A percentile compares a stretch with the other conserved stretches of the same genome.
phyloP scores from a whole-genome alignment of 2,329 filamentous ascomycete species.

The Emericellopsis cladophorae region DNA sequence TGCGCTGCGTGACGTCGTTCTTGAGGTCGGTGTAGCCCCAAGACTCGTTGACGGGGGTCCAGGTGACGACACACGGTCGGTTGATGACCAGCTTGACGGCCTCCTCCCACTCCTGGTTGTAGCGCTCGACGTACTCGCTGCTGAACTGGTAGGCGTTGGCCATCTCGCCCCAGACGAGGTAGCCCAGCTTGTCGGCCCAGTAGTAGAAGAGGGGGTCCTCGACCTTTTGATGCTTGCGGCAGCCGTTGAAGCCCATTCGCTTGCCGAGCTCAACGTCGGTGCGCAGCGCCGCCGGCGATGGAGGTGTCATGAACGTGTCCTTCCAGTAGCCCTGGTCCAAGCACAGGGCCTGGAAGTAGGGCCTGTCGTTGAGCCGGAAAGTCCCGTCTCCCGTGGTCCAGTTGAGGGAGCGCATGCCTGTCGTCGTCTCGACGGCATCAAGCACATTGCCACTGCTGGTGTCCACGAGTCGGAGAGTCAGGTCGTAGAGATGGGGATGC shows the following conservation, averaged over 20 bases:
- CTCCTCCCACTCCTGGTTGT: conserved; percentile 53
- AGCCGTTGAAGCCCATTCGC: conserved; percentile 51
- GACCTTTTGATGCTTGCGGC: conserved; percentile 53
- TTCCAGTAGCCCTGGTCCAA: conserved; percentile 56
- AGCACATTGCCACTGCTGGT: conserved; percentile 24
- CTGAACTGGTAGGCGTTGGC: conserved; percentile 53
- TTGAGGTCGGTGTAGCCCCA: conserved; percentile 52
- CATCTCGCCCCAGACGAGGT: conserved; percentile 53
- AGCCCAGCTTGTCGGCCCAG: conserved; percentile 48
- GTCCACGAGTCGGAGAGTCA: conserved; percentile 35
- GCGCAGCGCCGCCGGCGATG: conserved; percentile 29
- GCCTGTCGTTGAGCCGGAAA: conserved; percentile 44
- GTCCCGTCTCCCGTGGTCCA: conserved; percentile 46
- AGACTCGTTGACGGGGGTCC: conserved; percentile 53
- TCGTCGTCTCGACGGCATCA: conserved; percentile 46
- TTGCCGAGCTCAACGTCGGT: conserved; percentile 42
- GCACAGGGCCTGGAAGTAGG: conserved; percentile 46
- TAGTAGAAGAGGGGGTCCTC: conserved; percentile 49
- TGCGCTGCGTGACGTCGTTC: conserved; percentile 42
- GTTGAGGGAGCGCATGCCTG: conserved; percentile 46
- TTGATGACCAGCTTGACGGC: conserved; percentile 52
- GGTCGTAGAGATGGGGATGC: conserved; percentile 41
- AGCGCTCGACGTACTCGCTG: conserved; percentile 42
- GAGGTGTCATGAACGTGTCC: conserved; percentile 45
- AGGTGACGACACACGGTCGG: conserved; percentile 49